These are phyloP conservation scores for Ilyonectria mors-panacis DNA, from an alignment of 2,329 filamentous ascomycete species.

Conservation along the genomic window DNA sequence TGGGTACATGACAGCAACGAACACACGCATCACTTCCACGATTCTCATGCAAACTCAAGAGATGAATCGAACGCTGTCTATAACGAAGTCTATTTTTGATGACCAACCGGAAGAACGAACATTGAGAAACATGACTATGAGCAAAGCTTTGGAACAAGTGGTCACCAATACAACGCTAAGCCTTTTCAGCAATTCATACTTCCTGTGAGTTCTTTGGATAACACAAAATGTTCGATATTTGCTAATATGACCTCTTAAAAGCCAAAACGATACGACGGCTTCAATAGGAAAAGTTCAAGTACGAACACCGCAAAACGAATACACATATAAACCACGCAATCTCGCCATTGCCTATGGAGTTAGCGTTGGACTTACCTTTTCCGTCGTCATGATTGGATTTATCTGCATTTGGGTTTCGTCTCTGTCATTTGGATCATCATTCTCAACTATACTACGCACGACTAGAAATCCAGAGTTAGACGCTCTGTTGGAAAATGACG, in stretches of 20 bases:
- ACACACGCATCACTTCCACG: slow-evolving; percentile 19
- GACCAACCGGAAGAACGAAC: rapidly evolving
- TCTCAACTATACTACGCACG: slow-evolving; percentile 29
- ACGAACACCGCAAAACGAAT: slow-evolving; percentile 4
- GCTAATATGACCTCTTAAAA: neutral
- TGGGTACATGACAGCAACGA: neutral
- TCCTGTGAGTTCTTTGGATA: slow-evolving; percentile 5
- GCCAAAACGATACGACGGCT: slow-evolving; percentile 18
- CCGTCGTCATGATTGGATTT: neutral
- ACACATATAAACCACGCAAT: slow-evolving; percentile 22
- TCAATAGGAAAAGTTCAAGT: slow-evolving; percentile 1
- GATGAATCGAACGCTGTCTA: neutral
- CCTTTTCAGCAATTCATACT: slow-evolving; percentile 3
- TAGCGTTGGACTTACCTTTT: rapidly evolving
- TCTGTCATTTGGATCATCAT: slow-evolving; percentile 3
- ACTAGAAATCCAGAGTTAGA: slow-evolving; percentile 25
- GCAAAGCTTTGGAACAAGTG: slow-evolving; percentile 10
- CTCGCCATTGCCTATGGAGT: slow-evolving; percentile 25
- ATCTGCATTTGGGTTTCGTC: slow-evolving; percentile 18
- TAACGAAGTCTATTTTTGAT: rapidly evolving
- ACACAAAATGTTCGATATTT: neutral
- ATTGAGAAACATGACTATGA: slow-evolving; percentile 9
- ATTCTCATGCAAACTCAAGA: slow-evolving; percentile 30
- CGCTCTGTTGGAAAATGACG: neutral
- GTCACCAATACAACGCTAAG: slow-evolving; percentile 19